A percentile compares a stretch with the other conserved stretches of the same genome.
phyloP scores from a whole-genome alignment of 495 filamentous ascomycete species.

The Oleoguttula mirabilis region DNA sequence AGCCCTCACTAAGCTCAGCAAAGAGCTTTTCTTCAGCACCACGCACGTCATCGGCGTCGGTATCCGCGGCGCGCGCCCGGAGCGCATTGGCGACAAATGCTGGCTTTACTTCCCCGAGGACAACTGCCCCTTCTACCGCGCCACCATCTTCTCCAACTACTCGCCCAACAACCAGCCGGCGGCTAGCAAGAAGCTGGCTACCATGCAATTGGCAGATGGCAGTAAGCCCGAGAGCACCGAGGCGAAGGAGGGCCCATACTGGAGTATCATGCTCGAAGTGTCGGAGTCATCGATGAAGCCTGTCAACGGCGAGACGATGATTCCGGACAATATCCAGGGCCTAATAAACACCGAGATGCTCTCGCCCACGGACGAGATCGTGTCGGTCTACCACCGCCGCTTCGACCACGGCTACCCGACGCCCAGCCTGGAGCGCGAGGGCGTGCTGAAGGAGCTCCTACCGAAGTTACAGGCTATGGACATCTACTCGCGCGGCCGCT shows the following conservation, averaged over 20 bases:
- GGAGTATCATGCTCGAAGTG: conserved; percentile 99
- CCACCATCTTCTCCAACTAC: conserved; percentile 99
- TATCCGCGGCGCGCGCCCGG: conserved; percentile 81
- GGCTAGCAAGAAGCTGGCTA: conserved; percentile 70
- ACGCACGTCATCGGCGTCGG: conserved; percentile 97
- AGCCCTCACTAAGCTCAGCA: conserved; percentile 69
- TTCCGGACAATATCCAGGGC: conserved; percentile 86
- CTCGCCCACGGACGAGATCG: conserved; percentile 78
- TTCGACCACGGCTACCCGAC: conserved; percentile 99
- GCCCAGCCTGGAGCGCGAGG: conserved; percentile 87
- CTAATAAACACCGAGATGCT: conserved; percentile 97
- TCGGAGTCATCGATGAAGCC: conserved; percentile 95
- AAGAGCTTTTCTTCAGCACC: conserved; percentile 89
- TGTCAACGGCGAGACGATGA: conserved; percentile 67
- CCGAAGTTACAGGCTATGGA: conserved; percentile 81
- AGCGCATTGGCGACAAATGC: conserved; percentile 98
- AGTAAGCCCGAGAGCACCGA: conserved; percentile 56
- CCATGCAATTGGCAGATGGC: conserved; percentile 73
- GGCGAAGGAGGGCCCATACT: conserved; percentile 82
- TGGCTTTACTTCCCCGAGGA: conserved; percentile 99
- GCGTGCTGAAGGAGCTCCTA: conserved; percentile 80
- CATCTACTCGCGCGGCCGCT: conserved; percentile 93
- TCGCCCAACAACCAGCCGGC: conserved; percentile 95
- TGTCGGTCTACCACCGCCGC: conserved; percentile 94
- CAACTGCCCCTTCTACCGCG: conserved; percentile 98